A percentile compares a stretch with the other conserved stretches of the same genome.
Conservation (phyloP, 1,284 basidiomycete genomes). For the Hemileia vastatrix region DNA sequence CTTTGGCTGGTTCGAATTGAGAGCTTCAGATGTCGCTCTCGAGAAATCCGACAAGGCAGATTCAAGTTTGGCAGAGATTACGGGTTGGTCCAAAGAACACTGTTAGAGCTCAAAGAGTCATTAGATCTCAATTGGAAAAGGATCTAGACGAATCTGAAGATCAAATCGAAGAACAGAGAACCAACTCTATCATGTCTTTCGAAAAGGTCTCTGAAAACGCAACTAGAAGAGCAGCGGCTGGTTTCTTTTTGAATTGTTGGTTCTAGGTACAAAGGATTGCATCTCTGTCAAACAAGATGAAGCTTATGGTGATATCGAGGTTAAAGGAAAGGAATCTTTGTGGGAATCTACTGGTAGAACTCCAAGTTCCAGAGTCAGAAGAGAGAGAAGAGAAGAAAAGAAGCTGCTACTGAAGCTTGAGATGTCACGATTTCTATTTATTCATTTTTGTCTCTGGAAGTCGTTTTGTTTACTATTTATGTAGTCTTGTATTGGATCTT, state of each 20-base stretch:
- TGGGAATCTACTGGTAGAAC: conserved; percentile 33
- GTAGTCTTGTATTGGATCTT: too few species aligned
- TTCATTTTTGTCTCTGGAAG: too few species aligned
- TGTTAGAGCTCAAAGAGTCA: conserved; percentile 71
- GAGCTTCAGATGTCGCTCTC: not conserved
- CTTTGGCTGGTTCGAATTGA: not conserved
- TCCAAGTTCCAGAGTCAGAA: too few species aligned
- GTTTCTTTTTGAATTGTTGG: conserved; percentile 94
- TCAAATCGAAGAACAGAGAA: conserved; percentile 48
- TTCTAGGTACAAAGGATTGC: conserved; percentile 83
- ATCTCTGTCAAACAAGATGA: conserved; percentile 63
- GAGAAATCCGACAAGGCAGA: conserved; percentile 4
- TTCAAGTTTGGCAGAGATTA: conserved; percentile 50
- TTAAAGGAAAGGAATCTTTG: conserved; percentile 72
- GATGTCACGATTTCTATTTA: too few species aligned
- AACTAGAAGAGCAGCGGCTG: conserved; percentile 76
- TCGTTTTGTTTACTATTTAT: too few species aligned
- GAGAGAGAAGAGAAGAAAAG: too few species aligned
- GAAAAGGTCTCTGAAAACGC: conserved; percentile 65
- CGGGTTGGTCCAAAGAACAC: conserved; percentile 80
- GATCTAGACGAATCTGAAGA: conserved; percentile 45
- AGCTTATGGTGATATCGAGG: conserved; percentile 72
- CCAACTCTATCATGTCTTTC: conserved; percentile 63
- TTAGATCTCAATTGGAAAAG: conserved; percentile 62
- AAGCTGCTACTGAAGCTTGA: too few species aligned